Conservation (phyloP, 2,329 filamentous ascomycete genomes). For the Eutypella sp. region DNA sequence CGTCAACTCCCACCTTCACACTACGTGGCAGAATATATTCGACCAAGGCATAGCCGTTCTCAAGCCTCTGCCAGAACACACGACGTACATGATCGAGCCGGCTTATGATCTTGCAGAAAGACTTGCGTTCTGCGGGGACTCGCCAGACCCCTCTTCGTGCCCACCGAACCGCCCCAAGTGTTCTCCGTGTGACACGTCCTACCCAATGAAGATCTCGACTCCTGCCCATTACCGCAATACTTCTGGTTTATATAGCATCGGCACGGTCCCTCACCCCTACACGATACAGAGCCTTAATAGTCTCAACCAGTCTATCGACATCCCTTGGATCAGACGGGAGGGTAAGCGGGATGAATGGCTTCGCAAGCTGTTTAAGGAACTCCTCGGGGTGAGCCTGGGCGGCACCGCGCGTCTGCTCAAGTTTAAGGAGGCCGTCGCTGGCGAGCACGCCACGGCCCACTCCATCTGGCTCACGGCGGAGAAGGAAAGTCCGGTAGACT, state of each 20-base stretch:
- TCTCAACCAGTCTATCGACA: slow-evolving; percentile 55
- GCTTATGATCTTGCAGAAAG: slow-evolving; percentile 69
- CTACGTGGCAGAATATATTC: slow-evolving; percentile 77
- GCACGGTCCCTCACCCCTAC: slow-evolving; percentile 86
- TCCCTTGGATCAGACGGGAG: slow-evolving; percentile 61
- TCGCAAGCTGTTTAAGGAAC: slow-evolving; percentile 60
- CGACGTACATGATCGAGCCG: slow-evolving; percentile 64
- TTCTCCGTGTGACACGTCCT: slow-evolving; percentile 63
- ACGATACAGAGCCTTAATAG: slow-evolving; percentile 68
- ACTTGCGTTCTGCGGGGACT: slow-evolving; percentile 69
- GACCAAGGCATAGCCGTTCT: slow-evolving; percentile 72
- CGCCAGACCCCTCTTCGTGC: slow-evolving; percentile 70
- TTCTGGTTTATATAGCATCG: slow-evolving; percentile 72
- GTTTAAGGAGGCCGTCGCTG: slow-evolving; percentile 79
- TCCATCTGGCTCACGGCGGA: slow-evolving; percentile 81
- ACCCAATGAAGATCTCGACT: slow-evolving; percentile 62
- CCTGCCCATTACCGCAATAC: slow-evolving; percentile 66
- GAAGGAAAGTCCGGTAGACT: slow-evolving; percentile 53
- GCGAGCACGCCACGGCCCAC: slow-evolving; percentile 55
- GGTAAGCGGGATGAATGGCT: slow-evolving; percentile 78
- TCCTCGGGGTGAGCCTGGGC: slow-evolving; percentile 59
- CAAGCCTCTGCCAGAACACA: slow-evolving; percentile 73
- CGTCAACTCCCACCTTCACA: slow-evolving; percentile 81
- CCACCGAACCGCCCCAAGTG: slow-evolving; percentile 77
- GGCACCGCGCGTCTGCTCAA: slow-evolving; percentile 62